These are phyloP conservation scores for Backusella macrospora DNA, from an alignment of 192 early-diverging fungal genomes.

Conservation along the genomic window DNA sequence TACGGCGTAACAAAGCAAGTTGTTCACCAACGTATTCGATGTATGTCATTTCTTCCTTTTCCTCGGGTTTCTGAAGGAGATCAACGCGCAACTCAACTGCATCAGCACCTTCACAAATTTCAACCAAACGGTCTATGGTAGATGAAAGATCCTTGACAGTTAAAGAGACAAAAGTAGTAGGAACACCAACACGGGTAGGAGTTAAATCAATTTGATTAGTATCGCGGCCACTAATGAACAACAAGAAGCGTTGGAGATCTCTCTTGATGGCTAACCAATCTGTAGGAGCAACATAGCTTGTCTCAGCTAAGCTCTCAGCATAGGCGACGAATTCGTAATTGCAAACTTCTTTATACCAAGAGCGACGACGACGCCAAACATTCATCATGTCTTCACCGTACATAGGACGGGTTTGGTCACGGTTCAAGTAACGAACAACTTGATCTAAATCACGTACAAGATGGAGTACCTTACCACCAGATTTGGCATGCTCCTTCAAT, in stretches of 20 bases:
- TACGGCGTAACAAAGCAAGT: constrained; percentile 73
- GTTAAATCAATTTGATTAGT: constrained; percentile 34
- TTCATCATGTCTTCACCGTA: constrained; percentile 78
- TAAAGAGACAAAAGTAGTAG: constrained; percentile 86
- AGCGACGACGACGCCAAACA: constrained; percentile 79
- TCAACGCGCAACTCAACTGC: constrained; percentile 95
- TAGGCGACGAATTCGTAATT: constrained; percentile 79
- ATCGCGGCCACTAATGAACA: constrained; percentile 60
- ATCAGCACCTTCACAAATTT: constrained; percentile 77
- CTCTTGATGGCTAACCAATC: constrained; percentile 75
- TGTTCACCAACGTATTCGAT: constrained; percentile 77
- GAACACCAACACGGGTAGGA: constrained; percentile 42
- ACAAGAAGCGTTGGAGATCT: constrained; percentile 74
- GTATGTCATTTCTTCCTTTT: constrained; percentile 37
- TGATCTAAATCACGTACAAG: constrained; percentile 79
- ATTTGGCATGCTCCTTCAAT: constrained; percentile 62
- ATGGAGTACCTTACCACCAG: constrained; percentile 75
- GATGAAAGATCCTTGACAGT: constrained; percentile 69
- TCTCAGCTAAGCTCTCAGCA: constrained; percentile 36
- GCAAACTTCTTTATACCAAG: constrained; percentile 79
- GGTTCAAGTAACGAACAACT: constrained; percentile 76
- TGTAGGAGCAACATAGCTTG: constrained; percentile 48
- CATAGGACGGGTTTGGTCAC: constrained; percentile 83
- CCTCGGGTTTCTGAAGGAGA: constrained; percentile 62
- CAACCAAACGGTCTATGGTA: constrained; percentile 55